A percentile compares a stretch with the other conserved stretches of the same genome.
Evolutionary conservation across 352 stramenopile species (phyloP).

Genomic region (Pythium volutum): DNA sequence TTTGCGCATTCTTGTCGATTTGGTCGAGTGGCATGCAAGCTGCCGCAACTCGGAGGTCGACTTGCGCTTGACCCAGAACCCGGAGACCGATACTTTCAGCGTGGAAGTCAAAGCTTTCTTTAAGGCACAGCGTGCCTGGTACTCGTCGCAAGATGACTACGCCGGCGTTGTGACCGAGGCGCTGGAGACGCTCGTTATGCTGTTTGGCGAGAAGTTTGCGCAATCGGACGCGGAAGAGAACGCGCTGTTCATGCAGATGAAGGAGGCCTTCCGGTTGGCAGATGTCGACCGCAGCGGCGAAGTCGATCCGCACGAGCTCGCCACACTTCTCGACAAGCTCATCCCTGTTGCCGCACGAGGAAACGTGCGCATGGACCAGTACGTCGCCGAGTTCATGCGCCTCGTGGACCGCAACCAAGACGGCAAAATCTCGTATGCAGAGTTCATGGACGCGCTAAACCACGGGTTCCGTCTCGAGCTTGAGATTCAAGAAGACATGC

Average conservation of each 20-base stretch:
- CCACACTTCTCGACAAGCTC: slow-evolving; percentile 60
- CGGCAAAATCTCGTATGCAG: slow-evolving; percentile 58
- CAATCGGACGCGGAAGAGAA: slow-evolving; percentile 52
- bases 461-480: slow-evolving; percentile 69
- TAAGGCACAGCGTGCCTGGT: slow-evolving; percentile 13
- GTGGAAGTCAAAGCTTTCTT: slow-evolving; percentile 12
- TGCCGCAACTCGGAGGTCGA: slow-evolving; percentile 27
- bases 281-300: slow-evolving; percentile 59
- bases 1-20: slow-evolving; percentile 56
- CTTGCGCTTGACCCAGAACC: slow-evolving; percentile 23
- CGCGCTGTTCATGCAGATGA: slow-evolving; percentile 76
- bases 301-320: slow-evolving; percentile 58
- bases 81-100: slow-evolving; percentile 16
- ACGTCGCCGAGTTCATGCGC: slow-evolving; percentile 75
- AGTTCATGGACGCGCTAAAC: slow-evolving; percentile 80
- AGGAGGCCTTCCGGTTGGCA: slow-evolving; percentile 64
- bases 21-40: slow-evolving; percentile 57
- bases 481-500: slow-evolving; percentile 52
- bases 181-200: slow-evolving; percentile 49
- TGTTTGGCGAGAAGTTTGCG: slow-evolving; percentile 61
- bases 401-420: slow-evolving; percentile 67
- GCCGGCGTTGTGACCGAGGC: slow-evolving; percentile 39
- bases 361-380: slow-evolving; percentile 57
- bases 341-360: slow-evolving; percentile 39
- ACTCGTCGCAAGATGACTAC: slow-evolving; percentile 32